Conservation (phyloP, 257 asterid genomes). For the Coffea canephora region DNA sequence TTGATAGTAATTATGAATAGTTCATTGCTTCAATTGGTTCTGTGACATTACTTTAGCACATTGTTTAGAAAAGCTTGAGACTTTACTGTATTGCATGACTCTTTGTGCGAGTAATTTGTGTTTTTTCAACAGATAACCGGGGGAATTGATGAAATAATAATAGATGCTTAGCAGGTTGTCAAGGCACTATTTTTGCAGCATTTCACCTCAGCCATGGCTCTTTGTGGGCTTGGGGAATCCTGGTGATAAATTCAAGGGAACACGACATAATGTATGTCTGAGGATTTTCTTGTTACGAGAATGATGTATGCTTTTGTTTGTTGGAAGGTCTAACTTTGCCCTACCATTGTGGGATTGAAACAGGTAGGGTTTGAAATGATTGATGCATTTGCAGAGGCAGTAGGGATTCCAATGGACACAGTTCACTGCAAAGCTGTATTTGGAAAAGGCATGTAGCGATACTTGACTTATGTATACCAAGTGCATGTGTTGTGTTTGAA, state of each 20-base stretch:
- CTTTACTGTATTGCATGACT: neutral
- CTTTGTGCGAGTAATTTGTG: neutral
- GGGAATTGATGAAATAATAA: conserved; percentile 1
- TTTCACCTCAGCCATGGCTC: conserved; percentile 71
- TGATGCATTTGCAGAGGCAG: conserved; percentile 71
- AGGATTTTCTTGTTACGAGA: neutral
- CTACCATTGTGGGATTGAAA: neutral
- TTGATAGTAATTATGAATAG: too few species aligned
- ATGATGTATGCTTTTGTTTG: neutral
- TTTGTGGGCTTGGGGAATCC: conserved; percentile 95
- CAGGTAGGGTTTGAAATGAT: conserved; percentile 78
- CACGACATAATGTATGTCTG: conserved; percentile 59
- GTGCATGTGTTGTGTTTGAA: too few species aligned
- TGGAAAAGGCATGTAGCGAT: conserved; percentile 58
- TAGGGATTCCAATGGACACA: conserved; percentile 60
- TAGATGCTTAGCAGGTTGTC: conserved; percentile 49
- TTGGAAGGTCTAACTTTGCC: neutral
- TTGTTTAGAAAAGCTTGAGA: neutral
- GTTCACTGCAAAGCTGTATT: conserved; percentile 82
- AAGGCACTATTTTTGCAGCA: conserved; percentile 40
- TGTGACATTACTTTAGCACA: neutral
- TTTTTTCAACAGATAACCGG: neutral
- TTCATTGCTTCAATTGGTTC: neutral
- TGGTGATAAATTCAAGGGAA: conserved; percentile 76
- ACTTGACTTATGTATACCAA: neutral